Percentiles rank a stretch among this genome's conserved stretches.
These are phyloP conservation scores for Pseudoneurospora amorphoporcata DNA, from an alignment of 495 filamentous ascomycete species.

Conservation along the genomic window DNA sequence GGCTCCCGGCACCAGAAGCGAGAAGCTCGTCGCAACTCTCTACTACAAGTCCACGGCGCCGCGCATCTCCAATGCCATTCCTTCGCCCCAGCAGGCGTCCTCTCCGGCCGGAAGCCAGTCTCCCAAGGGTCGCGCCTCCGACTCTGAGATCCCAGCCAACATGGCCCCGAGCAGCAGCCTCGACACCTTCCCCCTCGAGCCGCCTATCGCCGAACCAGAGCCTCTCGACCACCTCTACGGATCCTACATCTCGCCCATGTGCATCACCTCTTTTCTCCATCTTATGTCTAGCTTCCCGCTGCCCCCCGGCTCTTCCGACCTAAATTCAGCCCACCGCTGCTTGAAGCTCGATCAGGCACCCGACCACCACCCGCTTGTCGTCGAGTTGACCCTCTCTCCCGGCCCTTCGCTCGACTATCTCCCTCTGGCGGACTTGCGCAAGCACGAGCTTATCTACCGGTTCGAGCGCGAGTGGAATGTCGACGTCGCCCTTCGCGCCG, in stretches of 20 bases:
- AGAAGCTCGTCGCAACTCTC: slow-evolving; percentile 52
- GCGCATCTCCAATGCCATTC: slow-evolving; percentile 18
- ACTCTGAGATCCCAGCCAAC: slow-evolving; percentile 38
- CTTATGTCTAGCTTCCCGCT: slow-evolving; percentile 58
- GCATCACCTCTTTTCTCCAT: slow-evolving; percentile 72
- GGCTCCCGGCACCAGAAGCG: slow-evolving; percentile 25
- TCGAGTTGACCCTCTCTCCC: slow-evolving; percentile 61
- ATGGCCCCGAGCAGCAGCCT: slow-evolving; percentile 56
- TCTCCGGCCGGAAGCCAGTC: slow-evolving; percentile 16
- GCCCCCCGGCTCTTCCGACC: slow-evolving; percentile 43
- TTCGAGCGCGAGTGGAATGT: slow-evolving; percentile 85
- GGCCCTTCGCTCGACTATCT: slow-evolving; percentile 58
- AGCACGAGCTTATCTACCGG: slow-evolving; percentile 68
- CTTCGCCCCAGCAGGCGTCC: slow-evolving; percentile 20
- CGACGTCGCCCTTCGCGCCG: slow-evolving; percentile 62
- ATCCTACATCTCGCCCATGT: slow-evolving; percentile 64
- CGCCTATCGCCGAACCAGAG: slow-evolving; percentile 50
- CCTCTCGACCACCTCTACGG: slow-evolving; percentile 69
- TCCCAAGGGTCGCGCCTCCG: slow-evolving; percentile 17
- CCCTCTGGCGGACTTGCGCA: slow-evolving; percentile 56
- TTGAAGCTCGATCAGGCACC: slow-evolving; percentile 44
- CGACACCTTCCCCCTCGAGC: slow-evolving; percentile 61
- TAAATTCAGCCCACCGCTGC: slow-evolving; percentile 59
- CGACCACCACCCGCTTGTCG: slow-evolving; percentile 47
- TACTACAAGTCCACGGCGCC: slow-evolving; percentile 51